Conservation (phyloP, 192 early-diverging fungal genomes). For the Coemansia guatemalensis region DNA sequence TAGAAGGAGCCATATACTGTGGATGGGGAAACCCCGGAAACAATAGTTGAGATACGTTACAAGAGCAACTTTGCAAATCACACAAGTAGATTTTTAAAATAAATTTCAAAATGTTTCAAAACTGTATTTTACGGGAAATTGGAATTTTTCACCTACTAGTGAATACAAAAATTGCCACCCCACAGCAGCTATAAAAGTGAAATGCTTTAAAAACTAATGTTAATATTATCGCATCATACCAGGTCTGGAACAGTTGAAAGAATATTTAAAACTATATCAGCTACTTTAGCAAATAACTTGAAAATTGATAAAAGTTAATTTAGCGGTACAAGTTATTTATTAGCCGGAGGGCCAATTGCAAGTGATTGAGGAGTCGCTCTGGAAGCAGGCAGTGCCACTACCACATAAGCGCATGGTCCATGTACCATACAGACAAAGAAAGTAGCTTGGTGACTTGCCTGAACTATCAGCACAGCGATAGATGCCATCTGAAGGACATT, state of each 20-base stretch:
- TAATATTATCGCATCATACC: too few species aligned
- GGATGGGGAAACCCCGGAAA: too few species aligned
- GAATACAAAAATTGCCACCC: too few species aligned
- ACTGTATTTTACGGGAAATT: background rate
- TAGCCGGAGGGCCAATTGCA: constrained; percentile 31
- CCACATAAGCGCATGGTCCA: constrained; percentile 32
- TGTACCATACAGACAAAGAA: constrained; percentile 32
- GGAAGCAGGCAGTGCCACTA: constrained; percentile 29
- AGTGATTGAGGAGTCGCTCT: constrained; percentile 20
- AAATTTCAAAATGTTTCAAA: background rate
- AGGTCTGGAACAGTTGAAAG: too few species aligned
- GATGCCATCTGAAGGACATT: constrained; percentile 11
- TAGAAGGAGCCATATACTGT: too few species aligned
- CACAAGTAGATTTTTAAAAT: background rate
- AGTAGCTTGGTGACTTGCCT: constrained; percentile 24
- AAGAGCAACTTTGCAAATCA: too few species aligned
- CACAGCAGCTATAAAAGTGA: too few species aligned
- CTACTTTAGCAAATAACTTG: background rate
- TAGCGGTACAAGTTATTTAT: background rate
- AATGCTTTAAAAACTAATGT: too few species aligned
- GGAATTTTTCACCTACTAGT: too few species aligned
- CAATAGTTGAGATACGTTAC: too few species aligned
- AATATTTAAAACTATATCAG: too few species aligned
- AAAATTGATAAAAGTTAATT: background rate
- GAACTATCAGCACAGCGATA: constrained; percentile 24